Evolutionary conservation across 805 yeast species (phyloP).

Genomic region (Candida ascalaphidarum): DNA sequence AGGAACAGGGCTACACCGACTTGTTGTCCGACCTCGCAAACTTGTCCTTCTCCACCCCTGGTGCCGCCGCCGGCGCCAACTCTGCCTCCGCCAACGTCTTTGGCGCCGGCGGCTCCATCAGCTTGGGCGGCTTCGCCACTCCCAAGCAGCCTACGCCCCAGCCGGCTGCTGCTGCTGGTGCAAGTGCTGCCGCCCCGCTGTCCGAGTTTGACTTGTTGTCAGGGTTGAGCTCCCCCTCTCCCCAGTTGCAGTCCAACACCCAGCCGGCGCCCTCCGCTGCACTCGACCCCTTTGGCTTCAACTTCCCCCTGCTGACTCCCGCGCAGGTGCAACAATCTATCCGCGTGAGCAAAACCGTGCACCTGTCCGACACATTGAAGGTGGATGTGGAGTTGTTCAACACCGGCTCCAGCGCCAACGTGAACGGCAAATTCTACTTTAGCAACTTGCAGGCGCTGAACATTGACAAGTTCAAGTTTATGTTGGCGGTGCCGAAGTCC

Average conservation of each 20-base stretch:
- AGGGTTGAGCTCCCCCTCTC: constrained; percentile 34
- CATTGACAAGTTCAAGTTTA: constrained; percentile 45
- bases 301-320: constrained; percentile 32
- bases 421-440: constrained; percentile 40
- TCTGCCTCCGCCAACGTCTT: constrained; percentile 19
- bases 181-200: constrained; percentile 1
- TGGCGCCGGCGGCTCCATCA: constrained; percentile 48
- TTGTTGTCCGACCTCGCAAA: constrained; percentile 64
- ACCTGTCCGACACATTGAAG: constrained; percentile 38
- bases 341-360: constrained; percentile 19
- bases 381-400: constrained; percentile 38
- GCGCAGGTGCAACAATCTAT: constrained; percentile 10
- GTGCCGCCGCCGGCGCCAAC: constrained; percentile 9
- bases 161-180: constrained; percentile 1
- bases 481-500: constrained; percentile 64
- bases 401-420: constrained; percentile 20
- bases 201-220: constrained; percentile 20
- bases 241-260: constrained; percentile 23
- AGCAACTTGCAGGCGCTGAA: constrained; percentile 41
- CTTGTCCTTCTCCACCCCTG: constrained; percentile 40
- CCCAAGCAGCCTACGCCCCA: constrained; percentile 12
- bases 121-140: constrained; percentile 21
- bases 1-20: constrained; percentile 49
- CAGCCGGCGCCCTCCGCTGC: constrained; percentile 5
- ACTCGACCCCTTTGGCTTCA: constrained; percentile 33